Evolutionary conservation across 2,329 filamentous ascomycete species (phyloP), one percentile per base, ranked within the genome.

Genomic region (Botrytis byssoidea): DNA sequence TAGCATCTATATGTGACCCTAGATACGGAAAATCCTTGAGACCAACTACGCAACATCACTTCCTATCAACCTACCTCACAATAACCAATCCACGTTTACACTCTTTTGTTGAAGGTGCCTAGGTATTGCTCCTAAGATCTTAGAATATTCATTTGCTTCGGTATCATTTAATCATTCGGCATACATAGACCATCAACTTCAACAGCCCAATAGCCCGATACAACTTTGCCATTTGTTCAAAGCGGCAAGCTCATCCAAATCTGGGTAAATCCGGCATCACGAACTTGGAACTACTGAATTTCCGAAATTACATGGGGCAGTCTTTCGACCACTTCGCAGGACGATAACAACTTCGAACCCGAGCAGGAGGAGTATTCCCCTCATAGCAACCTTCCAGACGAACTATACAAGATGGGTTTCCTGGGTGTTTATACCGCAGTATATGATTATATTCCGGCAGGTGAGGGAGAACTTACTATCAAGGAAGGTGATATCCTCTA

Each of bases 361-460:
- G 71, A 76, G 72, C 61, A 74, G 75, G 73, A 74, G 74, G 73
- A 72, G 59, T 69, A 29, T 57, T 63, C 73, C 73, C 69, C 70
- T 76, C 63, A 32, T 48, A 60, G 40, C 64, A 32, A n/a, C 42
- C 65, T 74, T 68, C 73, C 70, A 71, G 73, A 60, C 57, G 42
- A 72, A 59, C 22, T 14, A 66, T 48, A 46, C 74, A 81, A 77
- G 63, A 98, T 98, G 95, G 94, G 92, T 77, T 98, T 98, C 86
- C 85, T 97, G 80, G 95, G 94, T 79, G 90, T 98, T 78, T 97
- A 93, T 86, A 92, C 90, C 82, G 95, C 95, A 80, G 81, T 97
- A 80, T 98, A 97, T 86, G 94, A 97, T 85, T 98, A 98, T 85
- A 87, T 88, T 81, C 94, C 95, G 76, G 94, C 97, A 83, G 91